Conservation (phyloP, 2,329 filamentous ascomycete species). For the Rhinocladiella mackenziei region DNA sequence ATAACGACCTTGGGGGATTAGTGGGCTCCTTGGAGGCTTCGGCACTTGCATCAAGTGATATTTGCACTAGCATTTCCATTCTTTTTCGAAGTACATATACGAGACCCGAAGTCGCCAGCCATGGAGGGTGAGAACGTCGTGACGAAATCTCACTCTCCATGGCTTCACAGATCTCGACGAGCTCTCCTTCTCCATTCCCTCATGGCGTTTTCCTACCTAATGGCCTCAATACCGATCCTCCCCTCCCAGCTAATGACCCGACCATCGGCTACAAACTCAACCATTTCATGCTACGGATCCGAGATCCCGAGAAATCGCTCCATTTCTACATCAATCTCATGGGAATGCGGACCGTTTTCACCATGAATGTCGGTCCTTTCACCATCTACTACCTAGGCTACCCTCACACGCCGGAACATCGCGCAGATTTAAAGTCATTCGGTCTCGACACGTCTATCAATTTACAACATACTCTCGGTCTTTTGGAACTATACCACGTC, state of each 20-base stretch:
- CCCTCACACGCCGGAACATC: conserved; percentile 33
- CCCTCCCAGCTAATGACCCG: conserved; percentile 29
- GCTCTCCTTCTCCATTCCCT: conserved; percentile 25
- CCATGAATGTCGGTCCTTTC: conserved; percentile 39
- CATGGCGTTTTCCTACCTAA: conserved; percentile 33
- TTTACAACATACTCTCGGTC: conserved; percentile 34
- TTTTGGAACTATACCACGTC: conserved; percentile 39
- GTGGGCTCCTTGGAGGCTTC: too few species aligned
- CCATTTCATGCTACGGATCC: conserved; percentile 39
- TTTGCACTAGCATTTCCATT: too few species aligned
- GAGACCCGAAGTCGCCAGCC: too few species aligned
- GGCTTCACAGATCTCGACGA: neutral
- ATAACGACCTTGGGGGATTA: too few species aligned
- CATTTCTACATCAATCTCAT: conserved; percentile 40
- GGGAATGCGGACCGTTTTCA: conserved; percentile 41
- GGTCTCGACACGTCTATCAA: conserved; percentile 31
- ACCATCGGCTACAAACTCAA: conserved; percentile 38
- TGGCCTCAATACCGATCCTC: conserved; percentile 33
- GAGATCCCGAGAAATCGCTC: conserved; percentile 35
- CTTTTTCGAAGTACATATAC: too few species aligned
- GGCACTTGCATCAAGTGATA: too few species aligned
- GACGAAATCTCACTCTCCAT: conserved; percentile 1
- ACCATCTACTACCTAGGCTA: conserved; percentile 42
- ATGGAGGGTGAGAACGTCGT: too few species aligned
- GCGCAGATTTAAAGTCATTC: conserved; percentile 32